A percentile compares a stretch with the other conserved stretches of the same genome.
Conservation (phyloP, 208 protist species). For the Wallacemonas sp. region DNA sequence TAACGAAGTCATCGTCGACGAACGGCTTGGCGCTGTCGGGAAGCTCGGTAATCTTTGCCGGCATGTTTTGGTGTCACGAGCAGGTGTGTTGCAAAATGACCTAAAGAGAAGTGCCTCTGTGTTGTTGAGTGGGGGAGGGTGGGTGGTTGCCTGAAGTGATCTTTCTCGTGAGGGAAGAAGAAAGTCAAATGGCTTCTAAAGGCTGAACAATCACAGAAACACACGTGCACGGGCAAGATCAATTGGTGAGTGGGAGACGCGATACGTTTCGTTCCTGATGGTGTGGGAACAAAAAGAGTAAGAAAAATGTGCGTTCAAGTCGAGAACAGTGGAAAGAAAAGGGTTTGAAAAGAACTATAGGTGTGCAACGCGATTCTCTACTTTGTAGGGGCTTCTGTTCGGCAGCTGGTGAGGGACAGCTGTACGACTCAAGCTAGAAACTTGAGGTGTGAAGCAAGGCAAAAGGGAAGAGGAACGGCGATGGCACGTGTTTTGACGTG, state of each 20-base stretch:
- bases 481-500: background rate
- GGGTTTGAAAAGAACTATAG: slow-evolving; percentile 10
- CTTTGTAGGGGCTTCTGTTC: too few relatives aligned
- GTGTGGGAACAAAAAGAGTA: too few relatives aligned
- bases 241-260: too few relatives aligned
- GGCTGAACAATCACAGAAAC: background rate
- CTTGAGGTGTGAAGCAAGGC: too few relatives aligned
- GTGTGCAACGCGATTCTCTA: background rate
- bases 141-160: too few relatives aligned
- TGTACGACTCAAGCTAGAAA: background rate
- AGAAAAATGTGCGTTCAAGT: too few relatives aligned
- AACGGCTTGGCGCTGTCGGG: slow-evolving; percentile 35
- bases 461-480: background rate
- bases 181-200: slow-evolving; percentile 11
- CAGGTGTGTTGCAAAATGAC: background rate
- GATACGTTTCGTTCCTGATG: too few relatives aligned
- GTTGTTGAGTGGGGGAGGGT: background rate
- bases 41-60: slow-evolving; percentile 12
- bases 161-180: slow-evolving; percentile 7
- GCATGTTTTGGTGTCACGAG: too few relatives aligned
- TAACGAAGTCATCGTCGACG: slow-evolving; percentile 33
- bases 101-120: too few relatives aligned
- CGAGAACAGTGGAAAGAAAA: slow-evolving; percentile 8
- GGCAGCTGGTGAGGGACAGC: too few relatives aligned
- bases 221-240: background rate